Percentiles rank a stretch among this genome's conserved stretches.
Evolutionary conservation across 495 filamentous ascomycete species (phyloP).

Genomic region (Niebla homalea): DNA sequence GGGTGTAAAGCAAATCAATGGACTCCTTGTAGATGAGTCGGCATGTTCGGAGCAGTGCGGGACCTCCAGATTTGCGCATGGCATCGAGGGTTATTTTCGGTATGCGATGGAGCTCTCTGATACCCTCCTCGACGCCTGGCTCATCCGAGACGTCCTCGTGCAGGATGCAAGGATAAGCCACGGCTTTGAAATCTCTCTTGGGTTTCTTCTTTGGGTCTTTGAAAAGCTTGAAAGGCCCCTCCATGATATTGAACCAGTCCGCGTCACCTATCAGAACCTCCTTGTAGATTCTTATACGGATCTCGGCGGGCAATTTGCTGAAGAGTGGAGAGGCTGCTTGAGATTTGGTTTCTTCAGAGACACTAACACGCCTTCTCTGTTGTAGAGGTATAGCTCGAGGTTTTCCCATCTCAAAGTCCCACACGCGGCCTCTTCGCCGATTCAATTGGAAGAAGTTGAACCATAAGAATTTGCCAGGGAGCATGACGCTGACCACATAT

Average conservation of each 20-base stretch:
- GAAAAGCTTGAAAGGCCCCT: background rate
- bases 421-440: slow-evolving; percentile 1
- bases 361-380: slow-evolving; percentile 6
- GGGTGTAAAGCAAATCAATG: slow-evolving; percentile 9
- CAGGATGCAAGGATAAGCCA: background rate
- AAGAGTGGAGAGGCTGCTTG: slow-evolving; percentile 6
- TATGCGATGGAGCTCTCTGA: background rate
- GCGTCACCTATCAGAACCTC: slow-evolving; percentile 8
- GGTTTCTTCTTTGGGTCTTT: background rate
- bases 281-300: slow-evolving; percentile 11
- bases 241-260: background rate
- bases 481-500: background rate
- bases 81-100: background rate
- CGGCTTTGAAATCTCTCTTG: background rate
- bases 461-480: slow-evolving; percentile 2
- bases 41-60: slow-evolving; percentile 9
- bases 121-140: background rate
- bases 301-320: slow-evolving; percentile 8
- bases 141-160: background rate
- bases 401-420: slow-evolving; percentile 12
- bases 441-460: slow-evolving; percentile 1
- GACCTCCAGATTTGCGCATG: background rate
- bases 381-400: slow-evolving; percentile 8
- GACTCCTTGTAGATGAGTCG: slow-evolving; percentile 9
- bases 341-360: background rate